Percentiles rank a stretch among this genome's conserved stretches.
Evolutionary conservation across 768 basidiomycete genomes (phyloP).

Genomic region (Suillus fuscotomentosus): DNA sequence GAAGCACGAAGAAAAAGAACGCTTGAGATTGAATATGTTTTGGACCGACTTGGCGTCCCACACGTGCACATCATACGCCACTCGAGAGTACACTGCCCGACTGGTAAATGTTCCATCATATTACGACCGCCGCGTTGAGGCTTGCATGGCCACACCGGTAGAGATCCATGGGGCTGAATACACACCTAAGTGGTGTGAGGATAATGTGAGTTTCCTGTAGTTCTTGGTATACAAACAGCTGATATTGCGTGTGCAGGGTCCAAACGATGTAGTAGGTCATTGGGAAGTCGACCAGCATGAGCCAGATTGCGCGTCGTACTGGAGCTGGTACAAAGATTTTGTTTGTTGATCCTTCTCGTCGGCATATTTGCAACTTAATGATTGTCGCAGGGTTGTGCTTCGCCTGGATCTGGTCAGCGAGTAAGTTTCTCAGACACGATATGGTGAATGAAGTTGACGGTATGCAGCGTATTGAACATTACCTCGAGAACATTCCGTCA

Average conservation of each 20-base stretch:
- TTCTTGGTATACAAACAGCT: background rate
- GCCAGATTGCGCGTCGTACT: conserved; percentile 25
- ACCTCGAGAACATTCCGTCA: conserved; percentile 25
- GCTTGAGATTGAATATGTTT: conserved; percentile 18
- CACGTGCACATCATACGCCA: conserved; percentile 26
- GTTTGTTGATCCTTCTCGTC: background rate
- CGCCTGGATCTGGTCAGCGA: conserved; percentile 1
- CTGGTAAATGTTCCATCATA: conserved; percentile 26
- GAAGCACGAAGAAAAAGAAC: conserved; percentile 21
- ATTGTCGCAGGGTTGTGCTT: conserved; percentile 2
- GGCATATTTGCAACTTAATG: background rate
- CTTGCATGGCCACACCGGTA: conserved; percentile 22
- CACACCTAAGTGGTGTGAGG: conserved; percentile 21
- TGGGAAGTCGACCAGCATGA: conserved; percentile 27
- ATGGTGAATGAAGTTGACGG: background rate
- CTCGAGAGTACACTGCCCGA: conserved; percentile 28
- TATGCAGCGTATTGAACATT: conserved; percentile 27
- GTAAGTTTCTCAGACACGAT: background rate
- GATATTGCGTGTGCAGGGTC: conserved; percentile 13
- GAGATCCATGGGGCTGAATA: conserved; percentile 22
- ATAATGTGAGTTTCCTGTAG: conserved; percentile 12
- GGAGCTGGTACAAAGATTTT: conserved; percentile 24
- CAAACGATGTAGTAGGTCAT: conserved; percentile 19
- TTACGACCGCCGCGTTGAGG: conserved; percentile 21
- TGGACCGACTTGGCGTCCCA: conserved; percentile 20